Conservation (phyloP, 2,329 filamentous ascomycete species). For the Scolecobasidium constrictum region DNA sequence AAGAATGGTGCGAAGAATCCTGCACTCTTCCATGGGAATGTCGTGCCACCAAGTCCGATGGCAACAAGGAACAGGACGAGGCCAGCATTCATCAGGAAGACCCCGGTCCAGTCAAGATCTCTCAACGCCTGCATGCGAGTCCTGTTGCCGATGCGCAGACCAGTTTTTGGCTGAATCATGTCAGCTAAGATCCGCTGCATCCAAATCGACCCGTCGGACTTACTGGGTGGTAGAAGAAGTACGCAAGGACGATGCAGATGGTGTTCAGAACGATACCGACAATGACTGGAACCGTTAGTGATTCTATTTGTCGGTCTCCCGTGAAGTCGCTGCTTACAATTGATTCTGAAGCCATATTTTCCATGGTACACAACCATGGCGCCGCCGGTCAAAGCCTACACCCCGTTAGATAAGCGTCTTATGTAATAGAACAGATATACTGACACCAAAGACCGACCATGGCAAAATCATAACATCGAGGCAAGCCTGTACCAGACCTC, state of each 20-base stretch:
- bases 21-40: constrained; percentile 8
- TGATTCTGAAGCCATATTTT: constrained; percentile 4
- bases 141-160: background rate
- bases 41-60: constrained; percentile 3
- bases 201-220: background rate
- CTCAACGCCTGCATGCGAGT: background rate
- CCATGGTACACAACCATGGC: constrained; percentile 10
- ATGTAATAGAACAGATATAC: background rate
- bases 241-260: background rate
- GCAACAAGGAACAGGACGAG: constrained; percentile 8
- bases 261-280: constrained; percentile 6
- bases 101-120: constrained; percentile 9
- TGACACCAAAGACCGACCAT: constrained; percentile 9
- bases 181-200: background rate
- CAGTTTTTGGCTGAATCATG: background rate
- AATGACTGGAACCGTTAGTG: too few species aligned
- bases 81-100: constrained; percentile 8
- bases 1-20: constrained; percentile 8
- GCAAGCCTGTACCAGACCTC: constrained; percentile 8
- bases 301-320: too few species aligned
- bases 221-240: constrained; percentile 9
- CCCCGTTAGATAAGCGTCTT: background rate
- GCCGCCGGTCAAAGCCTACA: constrained; percentile 6
- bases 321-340: background rate
- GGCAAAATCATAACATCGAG: constrained; percentile 10